A percentile compares a stretch with the other conserved stretches of the same genome.
These are phyloP conservation scores for Trypanosoma scelopori DNA, from an alignment of 208 protist genomes.

Conservation along the genomic window DNA sequence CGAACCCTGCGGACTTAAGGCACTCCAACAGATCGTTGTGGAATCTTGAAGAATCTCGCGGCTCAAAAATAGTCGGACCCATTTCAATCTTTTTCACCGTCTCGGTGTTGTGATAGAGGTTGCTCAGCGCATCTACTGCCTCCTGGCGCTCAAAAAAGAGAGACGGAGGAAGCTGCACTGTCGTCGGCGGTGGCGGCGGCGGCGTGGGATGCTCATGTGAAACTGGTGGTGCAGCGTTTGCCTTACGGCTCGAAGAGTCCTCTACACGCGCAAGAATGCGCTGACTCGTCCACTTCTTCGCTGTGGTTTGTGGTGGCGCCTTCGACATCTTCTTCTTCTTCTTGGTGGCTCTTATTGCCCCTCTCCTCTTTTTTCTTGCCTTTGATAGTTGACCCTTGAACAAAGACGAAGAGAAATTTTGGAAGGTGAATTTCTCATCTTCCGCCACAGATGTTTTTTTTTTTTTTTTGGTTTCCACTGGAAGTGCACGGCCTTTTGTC, in stretches of 20 bases:
- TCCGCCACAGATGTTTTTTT: too few relatives aligned
- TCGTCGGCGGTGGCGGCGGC: constrained; percentile 7
- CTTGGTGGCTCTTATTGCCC: background rate
- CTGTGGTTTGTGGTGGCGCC: constrained; percentile 8
- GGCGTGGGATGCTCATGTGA: constrained; percentile 7
- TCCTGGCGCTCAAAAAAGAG: constrained; percentile 79
- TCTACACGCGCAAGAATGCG: constrained; percentile 21
- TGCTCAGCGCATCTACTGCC: constrained; percentile 81
- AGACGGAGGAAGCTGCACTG: constrained; percentile 43
- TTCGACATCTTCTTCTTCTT: constrained; percentile 21
- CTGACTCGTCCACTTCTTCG: constrained; percentile 36
- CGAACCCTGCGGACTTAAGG: constrained; percentile 12
- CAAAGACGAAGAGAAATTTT: too few relatives aligned
- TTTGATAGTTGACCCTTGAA: background rate
- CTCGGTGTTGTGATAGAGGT: constrained; percentile 71
- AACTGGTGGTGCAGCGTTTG: constrained; percentile 22
- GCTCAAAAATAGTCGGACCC: constrained; percentile 17
- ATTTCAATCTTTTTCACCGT: constrained; percentile 20
- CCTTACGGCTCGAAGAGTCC: constrained; percentile 17
- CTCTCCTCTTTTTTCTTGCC: background rate
- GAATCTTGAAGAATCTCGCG: constrained; percentile 19
- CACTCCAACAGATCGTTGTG: constrained; percentile 29
- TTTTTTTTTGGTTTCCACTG: too few relatives aligned
- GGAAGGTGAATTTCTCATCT: too few relatives aligned
- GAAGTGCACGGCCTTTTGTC: too few relatives aligned